Evolutionary conservation across 2,329 filamentous ascomycete species (phyloP).

Genomic region (Graphilbum ipis-grandicollis): DNA sequence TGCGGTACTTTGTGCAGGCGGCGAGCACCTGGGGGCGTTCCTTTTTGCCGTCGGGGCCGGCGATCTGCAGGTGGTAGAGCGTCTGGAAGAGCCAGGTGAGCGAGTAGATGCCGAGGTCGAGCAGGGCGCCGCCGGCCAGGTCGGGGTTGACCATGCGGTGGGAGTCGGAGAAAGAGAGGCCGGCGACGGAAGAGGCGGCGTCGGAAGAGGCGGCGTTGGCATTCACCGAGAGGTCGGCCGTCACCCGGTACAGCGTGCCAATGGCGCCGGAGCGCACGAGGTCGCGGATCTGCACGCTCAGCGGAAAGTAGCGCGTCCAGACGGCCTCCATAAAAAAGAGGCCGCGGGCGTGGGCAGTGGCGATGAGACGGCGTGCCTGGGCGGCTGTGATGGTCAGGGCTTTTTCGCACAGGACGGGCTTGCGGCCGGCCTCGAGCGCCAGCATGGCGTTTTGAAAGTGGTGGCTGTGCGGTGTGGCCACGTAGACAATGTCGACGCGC

Average conservation of each 20-base stretch:
- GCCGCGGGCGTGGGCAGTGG: conserved; percentile 54
- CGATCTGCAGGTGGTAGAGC: conserved; percentile 61
- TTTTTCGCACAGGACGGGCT: conserved; percentile 85
- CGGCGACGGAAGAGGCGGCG: too few species aligned
- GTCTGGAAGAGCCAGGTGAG: conserved; percentile 85
- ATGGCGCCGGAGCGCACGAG: conserved; percentile 37
- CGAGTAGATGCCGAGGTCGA: conserved; percentile 79
- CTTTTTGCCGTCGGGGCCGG: conserved; percentile 38
- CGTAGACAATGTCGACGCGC: conserved; percentile 71
- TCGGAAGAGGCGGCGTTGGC: conserved; percentile 27
- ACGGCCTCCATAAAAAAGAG: conserved; percentile 74
- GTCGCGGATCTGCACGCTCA: conserved; percentile 60
- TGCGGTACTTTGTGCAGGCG: conserved; percentile 55
- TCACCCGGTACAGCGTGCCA: conserved; percentile 42
- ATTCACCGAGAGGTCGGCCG: conserved; percentile 44
- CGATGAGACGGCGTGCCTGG: conserved; percentile 55
- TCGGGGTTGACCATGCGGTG: conserved; percentile 71
- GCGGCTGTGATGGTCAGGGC: conserved; percentile 70
- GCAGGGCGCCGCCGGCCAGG: conserved; percentile 63
- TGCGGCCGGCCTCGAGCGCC: conserved; percentile 57
- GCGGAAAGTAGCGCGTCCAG: conserved; percentile 78
- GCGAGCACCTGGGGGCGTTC: conserved; percentile 51
- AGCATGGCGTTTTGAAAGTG: conserved; percentile 85
- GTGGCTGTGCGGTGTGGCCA: conserved; percentile 81
- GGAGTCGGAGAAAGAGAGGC: conserved; percentile 35